Evolutionary conservation across 2,329 filamentous ascomycete species (phyloP), one percentile per base, ranked within the genome.

Genomic region (Botrytis fabae): DNA sequence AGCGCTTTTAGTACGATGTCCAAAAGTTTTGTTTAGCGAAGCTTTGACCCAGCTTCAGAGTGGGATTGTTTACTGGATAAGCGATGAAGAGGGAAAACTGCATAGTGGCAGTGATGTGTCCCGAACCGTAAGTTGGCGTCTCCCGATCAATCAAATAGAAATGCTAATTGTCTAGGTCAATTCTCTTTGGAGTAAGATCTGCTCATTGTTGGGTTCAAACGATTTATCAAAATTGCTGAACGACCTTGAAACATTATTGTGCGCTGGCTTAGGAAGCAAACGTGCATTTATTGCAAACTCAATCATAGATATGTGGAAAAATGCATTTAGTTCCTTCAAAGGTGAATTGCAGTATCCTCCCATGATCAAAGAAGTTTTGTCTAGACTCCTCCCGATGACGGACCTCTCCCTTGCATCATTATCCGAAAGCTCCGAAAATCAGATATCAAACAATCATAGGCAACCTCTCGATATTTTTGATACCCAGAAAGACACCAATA

Each of bases 301-400:
- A 78, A 82, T 89, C 2, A 84, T 90, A 40, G 79, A 82, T 25
- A 85, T 87, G 75, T 98, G 94, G 94, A 95, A 94, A 76, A 80
- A 82, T 0, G 87, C 90, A 0, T 94, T 93, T 78, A 90, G 90
- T 32, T 83, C 86, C 25, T 85, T 88, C 57, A 84, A 88, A 5
- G 82, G 83, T 10, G 57, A 73, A 9, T 79, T 94, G 1, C 82
- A 88, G 38, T 95, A 93, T 81, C 92, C 94, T 0, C 81, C 86
- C 18, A 84, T 84, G 44, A 84, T 97, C 8, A 89, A 90, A 77
- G 81, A 85, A 3, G 87, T 90, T 2, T 83, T 97, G 48, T 84
- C 87, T 40, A 87, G 86, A 25, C 82, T 94, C 20, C 85, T 86
- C n/a, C 82, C 86, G 1, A 84, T 88, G 70, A 83, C 86, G 2